Conservation (phyloP, 768 basidiomycete genomes). For the Phaeotremella fagi region DNA sequence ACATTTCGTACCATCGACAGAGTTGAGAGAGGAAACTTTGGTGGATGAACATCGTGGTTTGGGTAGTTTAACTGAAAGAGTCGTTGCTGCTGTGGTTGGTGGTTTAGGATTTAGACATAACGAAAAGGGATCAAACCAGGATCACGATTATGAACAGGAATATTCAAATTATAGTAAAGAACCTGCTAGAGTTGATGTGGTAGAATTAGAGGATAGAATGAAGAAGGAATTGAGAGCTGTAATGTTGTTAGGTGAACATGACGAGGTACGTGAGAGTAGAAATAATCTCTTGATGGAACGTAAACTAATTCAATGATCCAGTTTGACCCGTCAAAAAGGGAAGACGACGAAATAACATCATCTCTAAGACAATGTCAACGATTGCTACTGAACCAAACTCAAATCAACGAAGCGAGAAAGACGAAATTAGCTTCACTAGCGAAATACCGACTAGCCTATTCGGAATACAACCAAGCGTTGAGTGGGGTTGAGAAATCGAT, state of each 20-base stretch:
- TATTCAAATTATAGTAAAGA: too few relatives aligned
- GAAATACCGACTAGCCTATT: slow-evolving; percentile 79
- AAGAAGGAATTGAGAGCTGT: slow-evolving; percentile 50
- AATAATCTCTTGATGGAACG: not conserved
- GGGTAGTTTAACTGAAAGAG: slow-evolving; percentile 78
- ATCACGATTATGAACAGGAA: too few relatives aligned
- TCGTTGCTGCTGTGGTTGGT: slow-evolving; percentile 43
- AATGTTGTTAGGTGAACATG: slow-evolving; percentile 52
- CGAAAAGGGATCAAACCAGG: slow-evolving; percentile 75
- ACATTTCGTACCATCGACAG: slow-evolving; percentile 52
- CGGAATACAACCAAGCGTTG: slow-evolving; percentile 80
- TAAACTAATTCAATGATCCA: slow-evolving; percentile 13
- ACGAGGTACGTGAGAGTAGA: slow-evolving; percentile 57
- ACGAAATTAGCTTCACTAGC: slow-evolving; percentile 67
- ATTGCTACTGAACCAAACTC: slow-evolving; percentile 68
- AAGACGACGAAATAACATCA: slow-evolving; percentile 82
- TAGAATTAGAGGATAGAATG: slow-evolving; percentile 50
- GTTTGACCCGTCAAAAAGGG: slow-evolving; percentile 53
- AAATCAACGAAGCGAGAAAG: slow-evolving; percentile 79
- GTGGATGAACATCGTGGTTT: slow-evolving; percentile 71
- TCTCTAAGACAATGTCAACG: slow-evolving; percentile 83
- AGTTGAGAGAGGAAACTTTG: slow-evolving; percentile 67
- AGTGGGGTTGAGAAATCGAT: slow-evolving; percentile 86
- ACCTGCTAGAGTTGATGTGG: slow-evolving; percentile 62
- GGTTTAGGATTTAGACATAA: slow-evolving; percentile 54